These are phyloP conservation scores for Elymus sibiricus DNA, from an alignment of 176 grass and related monocot genomes.

Conservation along the genomic window DNA sequence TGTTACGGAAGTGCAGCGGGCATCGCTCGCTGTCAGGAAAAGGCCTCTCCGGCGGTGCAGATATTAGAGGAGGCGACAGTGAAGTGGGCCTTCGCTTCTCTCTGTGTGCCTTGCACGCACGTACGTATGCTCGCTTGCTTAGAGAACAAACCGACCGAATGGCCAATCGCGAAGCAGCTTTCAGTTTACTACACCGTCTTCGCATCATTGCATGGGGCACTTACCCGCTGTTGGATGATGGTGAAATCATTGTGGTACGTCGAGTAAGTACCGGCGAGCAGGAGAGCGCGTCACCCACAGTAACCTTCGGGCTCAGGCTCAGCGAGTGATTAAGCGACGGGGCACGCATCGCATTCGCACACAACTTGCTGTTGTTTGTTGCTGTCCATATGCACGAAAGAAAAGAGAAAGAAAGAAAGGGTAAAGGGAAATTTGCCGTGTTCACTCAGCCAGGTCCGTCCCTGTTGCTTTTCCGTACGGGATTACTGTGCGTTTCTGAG, in stretches of 20 bases:
- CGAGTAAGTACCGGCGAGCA: not conserved
- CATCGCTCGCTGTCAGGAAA: conserved; percentile 20
- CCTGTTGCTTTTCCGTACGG: not conserved
- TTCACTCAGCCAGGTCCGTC: not conserved
- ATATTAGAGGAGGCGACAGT: not conserved
- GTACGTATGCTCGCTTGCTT: not conserved
- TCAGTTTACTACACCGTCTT: not conserved
- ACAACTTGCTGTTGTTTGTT: too few relatives aligned
- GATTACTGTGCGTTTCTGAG: not conserved
- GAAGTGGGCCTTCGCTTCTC: not conserved
- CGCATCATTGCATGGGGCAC: not conserved
- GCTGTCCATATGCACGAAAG: not conserved
- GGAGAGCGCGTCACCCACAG: not conserved
- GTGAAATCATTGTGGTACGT: not conserved
- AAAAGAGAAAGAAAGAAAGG: not conserved
- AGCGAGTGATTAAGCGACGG: too few relatives aligned
- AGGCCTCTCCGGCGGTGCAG: not conserved
- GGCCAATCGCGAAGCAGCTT: not conserved
- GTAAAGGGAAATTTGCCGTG: not conserved
- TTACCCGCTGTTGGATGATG: not conserved
- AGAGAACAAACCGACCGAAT: conserved; percentile 7
- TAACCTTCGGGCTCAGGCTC: not conserved
- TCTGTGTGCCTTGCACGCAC: not conserved
- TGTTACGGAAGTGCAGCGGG: not conserved
- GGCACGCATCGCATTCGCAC: too few relatives aligned